A percentile compares a stretch with the other conserved stretches of the same genome.
phyloP scores from a whole-genome alignment of 768 basidiomycete genomes.

The Lactarius trivialis region DNA sequence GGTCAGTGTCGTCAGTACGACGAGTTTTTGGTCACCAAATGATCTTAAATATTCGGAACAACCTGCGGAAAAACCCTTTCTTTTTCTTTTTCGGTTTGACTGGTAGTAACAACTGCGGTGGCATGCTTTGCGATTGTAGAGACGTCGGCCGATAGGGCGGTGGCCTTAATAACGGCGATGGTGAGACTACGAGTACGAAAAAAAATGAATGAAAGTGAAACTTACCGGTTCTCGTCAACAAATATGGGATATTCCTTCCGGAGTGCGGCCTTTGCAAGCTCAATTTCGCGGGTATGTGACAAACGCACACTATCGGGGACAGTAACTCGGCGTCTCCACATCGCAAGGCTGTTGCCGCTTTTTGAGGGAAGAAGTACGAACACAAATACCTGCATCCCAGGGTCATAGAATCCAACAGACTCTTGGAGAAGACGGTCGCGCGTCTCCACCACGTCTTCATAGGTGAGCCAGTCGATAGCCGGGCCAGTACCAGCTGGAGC shows the following conservation, averaged over 20 bases:
- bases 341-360: conserved; percentile 24
- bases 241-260: conserved; percentile 18
- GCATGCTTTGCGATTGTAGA: not conserved
- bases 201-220: not conserved
- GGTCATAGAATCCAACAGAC: conserved; percentile 23
- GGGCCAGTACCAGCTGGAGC: not conserved
- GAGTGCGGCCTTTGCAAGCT: conserved; percentile 20
- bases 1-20: not conserved
- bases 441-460: conserved; percentile 19
- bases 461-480: conserved; percentile 21
- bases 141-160: conserved; percentile 13
- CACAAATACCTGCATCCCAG: conserved; percentile 16
- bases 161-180: not conserved
- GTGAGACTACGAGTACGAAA: not conserved
- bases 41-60: conserved; percentile 22
- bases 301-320: conserved; percentile 19
- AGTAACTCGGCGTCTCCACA: conserved; percentile 23
- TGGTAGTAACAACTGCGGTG: not conserved
- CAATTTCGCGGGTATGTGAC: conserved; percentile 15
- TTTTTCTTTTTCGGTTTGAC: conserved; percentile 20
- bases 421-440: conserved; percentile 23
- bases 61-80: conserved; percentile 22
- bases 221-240: conserved; percentile 21
- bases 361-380: conserved; percentile 24
- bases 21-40: conserved; percentile 14